Percentiles rank a stretch among this genome's conserved stretches.
Conservation (phyloP, 352 stramenopile species). For the Blastocystis sp. region DNA sequence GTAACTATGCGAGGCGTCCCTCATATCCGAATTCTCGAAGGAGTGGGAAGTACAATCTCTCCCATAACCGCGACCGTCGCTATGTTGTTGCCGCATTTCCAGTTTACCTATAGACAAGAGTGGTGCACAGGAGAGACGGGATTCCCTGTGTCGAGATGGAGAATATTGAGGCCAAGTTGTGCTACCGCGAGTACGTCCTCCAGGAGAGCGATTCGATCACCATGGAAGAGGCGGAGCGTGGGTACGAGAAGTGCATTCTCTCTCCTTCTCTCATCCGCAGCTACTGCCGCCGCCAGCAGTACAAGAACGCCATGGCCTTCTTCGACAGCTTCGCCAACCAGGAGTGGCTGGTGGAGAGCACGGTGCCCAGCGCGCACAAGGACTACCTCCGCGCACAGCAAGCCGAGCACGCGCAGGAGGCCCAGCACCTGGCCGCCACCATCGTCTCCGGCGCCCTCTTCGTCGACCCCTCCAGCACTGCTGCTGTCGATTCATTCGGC, state of each 20-base stretch:
- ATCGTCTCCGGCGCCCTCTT: background rate
- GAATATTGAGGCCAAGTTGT: constrained; percentile 33
- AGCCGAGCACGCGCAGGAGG: background rate
- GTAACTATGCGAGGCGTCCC: background rate
- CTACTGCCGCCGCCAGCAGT: constrained; percentile 41
- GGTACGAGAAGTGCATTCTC: constrained; percentile 44
- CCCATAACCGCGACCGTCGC: background rate
- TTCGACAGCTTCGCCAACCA: constrained; percentile 54
- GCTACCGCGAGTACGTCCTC: constrained; percentile 61
- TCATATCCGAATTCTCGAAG: background rate
- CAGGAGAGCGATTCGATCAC: constrained; percentile 29
- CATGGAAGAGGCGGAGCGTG: constrained; percentile 40
- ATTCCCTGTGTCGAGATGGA: constrained; percentile 22
- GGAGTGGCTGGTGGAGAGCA: constrained; percentile 45
- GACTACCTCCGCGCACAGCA: background rate
- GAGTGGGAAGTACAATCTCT: background rate
- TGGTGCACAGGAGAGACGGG: background rate
- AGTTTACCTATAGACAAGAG: background rate
- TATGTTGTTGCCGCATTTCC: background rate
- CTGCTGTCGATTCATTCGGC: background rate
- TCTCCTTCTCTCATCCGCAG: background rate
- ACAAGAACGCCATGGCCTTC: constrained; percentile 59
- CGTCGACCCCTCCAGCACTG: background rate
- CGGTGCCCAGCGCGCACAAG: constrained; percentile 29
- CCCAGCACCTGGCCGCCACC: background rate